Base-by-base conservation (phyloP, 1,284 basidiomycete genomes). In the Cystobasidium sp. region DNA sequence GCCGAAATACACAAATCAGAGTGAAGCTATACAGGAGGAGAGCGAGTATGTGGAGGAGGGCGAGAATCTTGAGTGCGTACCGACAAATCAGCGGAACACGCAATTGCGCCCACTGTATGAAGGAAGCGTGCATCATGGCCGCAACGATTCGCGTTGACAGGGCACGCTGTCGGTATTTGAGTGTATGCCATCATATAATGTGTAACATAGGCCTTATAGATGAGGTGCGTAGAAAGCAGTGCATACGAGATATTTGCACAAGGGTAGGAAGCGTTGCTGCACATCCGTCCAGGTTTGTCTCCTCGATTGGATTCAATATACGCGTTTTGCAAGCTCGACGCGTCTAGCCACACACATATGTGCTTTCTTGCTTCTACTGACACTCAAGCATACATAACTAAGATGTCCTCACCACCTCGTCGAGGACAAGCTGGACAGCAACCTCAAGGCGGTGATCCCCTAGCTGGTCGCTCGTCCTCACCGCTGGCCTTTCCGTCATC, bases 401-500 rank as follows among this genome's bases (percentile, higher is more conserved):
- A 6, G 9, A 66, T 66, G 64, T 53, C 49, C 39, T 66, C 64
- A 43, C 64, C 64, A 22, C 64, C 47, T 51, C 64, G 24, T 44
- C 24, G 24, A 49, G 39, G 64, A 44, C 53, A 49, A 18, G 37
- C 12, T n/a, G 9, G 53, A 12, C 53, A 58, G 39, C 53, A 68
- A 9, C 24, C 51, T 37, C 51, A 47, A 10, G 41, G 55, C 37
- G 22, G 55, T 16, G 55, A 56, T 22, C 41, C 37, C 31, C 39
- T 67, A 10, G 37, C 43, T 7, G 66, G 53, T 10, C 66, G 87
- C 76, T 88, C 88, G 12, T 90, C 90, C 0, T 90, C 89, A 7
- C 82, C 84, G 10, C 83, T 91, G 68, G 85, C 88, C n/a, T 91
- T 88, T 79, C 90, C 90, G 0, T 89, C 87, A 52, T 91, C 90